Evolutionary conservation across 2,329 filamentous ascomycete genomes (phyloP), one percentile per base, ranked within the genome.

Genomic region (Ophiostoma novo-ulmi): DNA sequence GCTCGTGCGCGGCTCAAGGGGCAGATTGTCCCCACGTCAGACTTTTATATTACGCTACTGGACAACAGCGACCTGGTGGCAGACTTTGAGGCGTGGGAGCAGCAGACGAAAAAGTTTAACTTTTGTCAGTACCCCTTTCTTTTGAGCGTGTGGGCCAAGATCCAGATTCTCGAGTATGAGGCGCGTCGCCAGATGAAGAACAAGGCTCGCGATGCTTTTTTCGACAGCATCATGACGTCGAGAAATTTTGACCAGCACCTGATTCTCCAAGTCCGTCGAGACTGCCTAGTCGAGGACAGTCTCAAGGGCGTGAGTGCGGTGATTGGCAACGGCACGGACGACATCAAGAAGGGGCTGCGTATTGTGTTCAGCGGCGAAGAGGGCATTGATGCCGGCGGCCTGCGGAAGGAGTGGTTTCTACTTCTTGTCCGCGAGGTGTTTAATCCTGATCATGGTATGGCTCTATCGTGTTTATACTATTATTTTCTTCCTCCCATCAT

Each of bases 121-220:
- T 97, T 97, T 77, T 97, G 93, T 77, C 92, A 97, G 77, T 97
- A 96, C 76, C 93, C 94, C 0, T 96, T 97, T 76, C 89, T 97
- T 75, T 83, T 97, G 58, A 97, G 93, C 73, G 93, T 97, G 74
- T 94, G 92, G 83, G 91, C 93, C 38, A 97, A 97, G 79, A 97
- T 95, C 71, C 90, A 90, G 74, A 94, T 97, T 66, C 83, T 97
- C 75, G 93, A 97, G 77, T 87, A 96, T 76, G 94, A 97, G 79
- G 92, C 93, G 8, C 88, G 89, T 73, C 87, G 93, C 8, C 93
- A 97, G 79, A 97, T 97, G 93, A 89, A 93, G 76, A 88, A 88
- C 73, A 94, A 93, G 78, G 93, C 93, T 11, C 86, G 93, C 68
- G 92, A 97, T 77, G 93, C 93, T 2, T 97, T 97, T 78, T 96